Percentiles rank a stretch among this genome's conserved stretches.
Conservation (phyloP, 1,284 basidiomycete species). For the Irpex sp. region DNA sequence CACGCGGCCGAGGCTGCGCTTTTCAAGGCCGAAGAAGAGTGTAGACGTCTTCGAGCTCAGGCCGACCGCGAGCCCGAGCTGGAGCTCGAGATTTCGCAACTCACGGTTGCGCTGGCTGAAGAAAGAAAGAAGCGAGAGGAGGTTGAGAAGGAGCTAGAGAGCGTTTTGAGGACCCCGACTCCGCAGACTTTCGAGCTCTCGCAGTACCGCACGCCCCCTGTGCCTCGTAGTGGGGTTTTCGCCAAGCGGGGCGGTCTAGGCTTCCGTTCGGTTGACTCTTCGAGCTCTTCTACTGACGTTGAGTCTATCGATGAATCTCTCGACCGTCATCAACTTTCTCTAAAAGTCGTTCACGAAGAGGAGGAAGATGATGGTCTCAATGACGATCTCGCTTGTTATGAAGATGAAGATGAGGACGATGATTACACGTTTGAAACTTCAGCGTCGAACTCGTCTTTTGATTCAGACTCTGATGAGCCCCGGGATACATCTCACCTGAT, state of each 20-base stretch:
- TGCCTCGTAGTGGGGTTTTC: constrained; percentile 21
- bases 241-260: constrained; percentile 38
- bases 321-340: constrained; percentile 34
- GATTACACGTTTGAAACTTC: constrained; percentile 34
- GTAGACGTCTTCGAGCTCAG: constrained; percentile 26
- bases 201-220: constrained; percentile 18
- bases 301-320: constrained; percentile 45
- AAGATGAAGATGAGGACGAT: constrained; percentile 62
- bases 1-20: constrained; percentile 29
- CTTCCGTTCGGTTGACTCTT: constrained; percentile 60
- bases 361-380: constrained; percentile 43
- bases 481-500: constrained; percentile 29
- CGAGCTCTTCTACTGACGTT: constrained; percentile 56
- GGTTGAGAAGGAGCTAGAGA: constrained; percentile 40
- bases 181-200: constrained; percentile 30
- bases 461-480: constrained; percentile 44
- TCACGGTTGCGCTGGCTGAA: constrained; percentile 29
- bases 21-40: constrained; percentile 26
- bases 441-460: constrained; percentile 42
- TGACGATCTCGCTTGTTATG: constrained; percentile 56
- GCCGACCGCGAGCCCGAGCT: constrained; percentile 25
- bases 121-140: constrained; percentile 34
- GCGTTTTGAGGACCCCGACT: constrained; percentile 39
- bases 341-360: constrained; percentile 54
- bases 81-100: constrained; percentile 28